Percentiles rank a stretch among this genome's conserved stretches.
These are phyloP conservation scores for Paraphoma chrysanthemicola DNA, from an alignment of 2,329 filamentous ascomycete genomes.

Conservation along the genomic window DNA sequence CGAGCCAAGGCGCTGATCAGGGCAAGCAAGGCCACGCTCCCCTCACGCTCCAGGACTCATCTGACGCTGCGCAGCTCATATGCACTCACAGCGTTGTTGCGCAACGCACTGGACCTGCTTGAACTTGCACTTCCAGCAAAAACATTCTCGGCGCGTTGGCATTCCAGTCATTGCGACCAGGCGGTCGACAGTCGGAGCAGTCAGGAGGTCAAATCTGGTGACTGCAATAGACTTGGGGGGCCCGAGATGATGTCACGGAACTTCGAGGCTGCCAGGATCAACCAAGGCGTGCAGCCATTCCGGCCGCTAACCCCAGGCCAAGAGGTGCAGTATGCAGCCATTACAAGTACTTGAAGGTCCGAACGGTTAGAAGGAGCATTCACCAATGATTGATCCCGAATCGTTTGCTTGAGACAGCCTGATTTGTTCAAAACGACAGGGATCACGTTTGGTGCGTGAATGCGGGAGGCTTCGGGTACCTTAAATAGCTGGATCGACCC, in stretches of 20 bases:
- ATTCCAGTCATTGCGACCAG: not conserved
- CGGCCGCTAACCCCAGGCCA: slow-evolving; percentile 34
- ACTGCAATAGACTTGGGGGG: not conserved
- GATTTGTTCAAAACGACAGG: not conserved
- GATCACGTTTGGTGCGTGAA: not conserved
- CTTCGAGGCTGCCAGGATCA: slow-evolving; percentile 23
- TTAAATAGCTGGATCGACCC: slow-evolving; percentile 27
- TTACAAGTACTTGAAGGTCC: slow-evolving; percentile 19
- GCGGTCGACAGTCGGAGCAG: not conserved
- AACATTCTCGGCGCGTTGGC: not conserved
- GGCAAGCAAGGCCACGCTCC: not conserved
- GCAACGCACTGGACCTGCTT: slow-evolving; percentile 10
- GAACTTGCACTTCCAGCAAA: not conserved
- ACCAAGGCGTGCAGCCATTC: slow-evolving; percentile 34
- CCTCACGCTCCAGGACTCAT: slow-evolving; percentile 13
- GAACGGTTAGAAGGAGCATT: slow-evolving; percentile 2
- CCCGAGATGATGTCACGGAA: not conserved
- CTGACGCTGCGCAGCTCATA: slow-evolving; percentile 21
- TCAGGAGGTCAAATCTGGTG: not conserved
- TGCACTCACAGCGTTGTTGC: slow-evolving; percentile 24
- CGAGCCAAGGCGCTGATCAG: slow-evolving; percentile 18
- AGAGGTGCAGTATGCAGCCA: slow-evolving; percentile 25
- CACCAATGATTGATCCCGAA: not conserved
- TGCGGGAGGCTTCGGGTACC: slow-evolving; percentile 6
- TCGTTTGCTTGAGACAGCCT: not conserved